Conservation (phyloP, 2,329 filamentous ascomycete genomes). For the Pseudogymnoascus sp. region DNA sequence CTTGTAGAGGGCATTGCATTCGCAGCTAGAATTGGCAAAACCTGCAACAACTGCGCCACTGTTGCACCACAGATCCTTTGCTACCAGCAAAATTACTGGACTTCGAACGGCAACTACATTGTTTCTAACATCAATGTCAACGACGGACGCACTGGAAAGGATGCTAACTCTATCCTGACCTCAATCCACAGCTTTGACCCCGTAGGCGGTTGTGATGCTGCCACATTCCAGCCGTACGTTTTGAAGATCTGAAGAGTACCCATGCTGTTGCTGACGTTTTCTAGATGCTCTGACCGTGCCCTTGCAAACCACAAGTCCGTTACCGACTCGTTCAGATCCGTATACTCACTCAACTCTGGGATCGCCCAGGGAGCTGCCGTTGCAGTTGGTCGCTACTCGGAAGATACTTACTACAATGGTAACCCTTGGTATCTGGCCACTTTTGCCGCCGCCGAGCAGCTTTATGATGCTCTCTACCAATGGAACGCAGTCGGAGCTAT, state of each 20-base stretch:
- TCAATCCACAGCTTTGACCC: conserved; percentile 65
- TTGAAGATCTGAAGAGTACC: background rate
- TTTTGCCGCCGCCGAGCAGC: conserved; percentile 67
- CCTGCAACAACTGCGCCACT: conserved; percentile 50
- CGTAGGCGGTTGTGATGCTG: conserved; percentile 54
- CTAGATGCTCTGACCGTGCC: conserved; percentile 35
- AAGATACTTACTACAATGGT: conserved; percentile 67
- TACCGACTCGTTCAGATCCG: conserved; percentile 63
- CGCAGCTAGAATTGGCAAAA: conserved; percentile 52
- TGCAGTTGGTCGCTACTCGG: conserved; percentile 57
- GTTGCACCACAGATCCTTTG: conserved; percentile 64
- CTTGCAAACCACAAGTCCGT: conserved; percentile 70
- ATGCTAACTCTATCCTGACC: conserved; percentile 60
- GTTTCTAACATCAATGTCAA: conserved; percentile 60
- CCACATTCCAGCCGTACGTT: conserved; percentile 64
- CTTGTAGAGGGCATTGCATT: conserved; percentile 58
- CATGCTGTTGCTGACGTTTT: conserved; percentile 2
- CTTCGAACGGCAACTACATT: conserved; percentile 46
- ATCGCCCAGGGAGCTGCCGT: conserved; percentile 50
- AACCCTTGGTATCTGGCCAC: conserved; percentile 79
- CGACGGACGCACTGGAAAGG: conserved; percentile 56
- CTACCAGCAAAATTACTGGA: conserved; percentile 68
- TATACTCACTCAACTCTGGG: conserved; percentile 62
- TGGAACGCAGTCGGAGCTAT: conserved; percentile 58
- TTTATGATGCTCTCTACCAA: conserved; percentile 67